Evolutionary conservation across 179 eudicot genomes (phyloP), one percentile per base, ranked within the genome.

Genomic region (Patellifolia procumbens): DNA sequence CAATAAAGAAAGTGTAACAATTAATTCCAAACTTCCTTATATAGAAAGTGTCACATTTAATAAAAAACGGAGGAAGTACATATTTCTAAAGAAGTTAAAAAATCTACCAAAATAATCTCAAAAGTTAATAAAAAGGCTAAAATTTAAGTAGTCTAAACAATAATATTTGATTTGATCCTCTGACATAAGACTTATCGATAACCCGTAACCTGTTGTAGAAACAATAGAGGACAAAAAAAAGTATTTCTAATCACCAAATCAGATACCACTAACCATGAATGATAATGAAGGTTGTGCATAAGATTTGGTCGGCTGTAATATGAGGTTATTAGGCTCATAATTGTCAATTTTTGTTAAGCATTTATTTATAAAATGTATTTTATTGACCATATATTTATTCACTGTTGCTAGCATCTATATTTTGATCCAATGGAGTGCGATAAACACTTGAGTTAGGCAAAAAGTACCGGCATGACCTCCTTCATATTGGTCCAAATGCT

Each of bases 281-380:
- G 39, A 68, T 28, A 46, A 13, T 45, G 24, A 45, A 46, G 10
- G 22, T 48, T 46, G 11, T 68, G 37, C 8, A 26, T 6, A 43
- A 43, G 56, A 68, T 29, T 68, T 68, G 72, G 72, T 24, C 72
- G 72, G 72, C 28, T 24, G 7, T 45, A 16, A 26, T 26, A 15
- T 45, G 56, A 68, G 56, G 55, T 46, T 68, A 43, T 43, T 24
- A 46, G 32, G 22, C 20, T 45, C 26, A 68, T 24, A 24, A 28
- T 43, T 68, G 72, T 68, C 72, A 45, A 24, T 26, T 68, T 22
- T 6, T 66, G n/a, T 13, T 68, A 15, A 46, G 24, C 56, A 68
- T 26, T 46, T n/a, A 12, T 4, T 46, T 68, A 15, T 45, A 46
- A 15, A 26, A 26, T 22, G 19, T 39, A 42, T 67, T 26, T 68